Evolutionary conservation across 257 asterid species (phyloP).

Genomic region (Echites panduratus): DNA sequence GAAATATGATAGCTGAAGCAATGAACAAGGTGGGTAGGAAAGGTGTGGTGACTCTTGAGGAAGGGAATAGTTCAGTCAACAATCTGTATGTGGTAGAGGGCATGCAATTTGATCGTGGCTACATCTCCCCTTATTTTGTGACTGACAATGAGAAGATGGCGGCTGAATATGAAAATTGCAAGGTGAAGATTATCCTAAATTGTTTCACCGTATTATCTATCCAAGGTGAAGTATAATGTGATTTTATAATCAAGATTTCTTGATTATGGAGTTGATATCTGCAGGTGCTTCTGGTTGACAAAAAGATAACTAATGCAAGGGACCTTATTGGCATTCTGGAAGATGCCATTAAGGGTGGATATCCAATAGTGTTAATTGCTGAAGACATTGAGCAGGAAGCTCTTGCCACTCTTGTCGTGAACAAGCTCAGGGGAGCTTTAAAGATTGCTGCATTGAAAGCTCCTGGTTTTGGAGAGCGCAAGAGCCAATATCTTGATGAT

Average conservation of each 20-base stretch:
- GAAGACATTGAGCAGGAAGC: constrained; percentile 46
- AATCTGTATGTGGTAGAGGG: constrained; percentile 33
- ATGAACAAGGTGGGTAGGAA: constrained; percentile 37
- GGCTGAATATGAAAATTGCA: constrained; percentile 39
- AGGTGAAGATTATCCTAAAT: constrained; percentile 14
- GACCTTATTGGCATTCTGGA: constrained; percentile 29
- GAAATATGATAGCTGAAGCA: constrained; percentile 39
- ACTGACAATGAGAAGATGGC: constrained; percentile 38
- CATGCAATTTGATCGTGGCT: constrained; percentile 44
- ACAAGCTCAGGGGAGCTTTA: constrained; percentile 33
- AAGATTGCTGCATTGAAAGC: constrained; percentile 39
- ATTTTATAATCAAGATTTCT: too few species aligned
- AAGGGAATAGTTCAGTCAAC: constrained; percentile 33
- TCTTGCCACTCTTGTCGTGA: constrained; percentile 37
- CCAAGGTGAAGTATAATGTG: neutral
- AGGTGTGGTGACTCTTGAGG: constrained; percentile 40
- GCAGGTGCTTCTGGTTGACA: constrained; percentile 32
- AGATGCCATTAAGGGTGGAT: constrained; percentile 32
- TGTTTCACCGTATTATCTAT: neutral
- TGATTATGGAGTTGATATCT: constrained; percentile 3
- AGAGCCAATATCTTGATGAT: constrained; percentile 34
- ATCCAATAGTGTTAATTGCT: constrained; percentile 32
- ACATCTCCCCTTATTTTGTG: constrained; percentile 38
- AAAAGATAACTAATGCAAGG: constrained; percentile 35
- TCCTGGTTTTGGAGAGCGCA: constrained; percentile 40